Evolutionary conservation across 371 early-diverging fungal genomes (phyloP).

Genomic region (Chytridium lagenaria): DNA sequence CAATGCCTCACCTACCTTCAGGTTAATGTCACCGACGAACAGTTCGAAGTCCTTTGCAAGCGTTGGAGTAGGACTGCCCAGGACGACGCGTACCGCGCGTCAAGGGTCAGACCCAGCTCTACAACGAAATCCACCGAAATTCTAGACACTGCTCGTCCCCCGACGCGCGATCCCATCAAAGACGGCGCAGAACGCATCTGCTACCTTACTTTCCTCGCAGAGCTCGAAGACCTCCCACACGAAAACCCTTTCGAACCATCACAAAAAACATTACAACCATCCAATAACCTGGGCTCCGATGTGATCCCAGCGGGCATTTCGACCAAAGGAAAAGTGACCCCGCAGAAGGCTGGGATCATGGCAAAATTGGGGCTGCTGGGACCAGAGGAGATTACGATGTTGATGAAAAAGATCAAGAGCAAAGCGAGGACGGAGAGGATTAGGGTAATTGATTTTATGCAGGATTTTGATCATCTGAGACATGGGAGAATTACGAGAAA

Average conservation of each 20-base stretch:
- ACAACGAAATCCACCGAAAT: too few relatives aligned
- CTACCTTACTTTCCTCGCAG: constrained; percentile 51
- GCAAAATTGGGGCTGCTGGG: constrained; percentile 12
- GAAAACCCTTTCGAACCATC: constrained; percentile 23
- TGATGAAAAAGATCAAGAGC: too few relatives aligned
- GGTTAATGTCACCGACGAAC: constrained; percentile 49
- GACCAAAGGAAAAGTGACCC: neutral
- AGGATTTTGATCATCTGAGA: constrained; percentile 61
- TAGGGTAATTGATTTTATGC: constrained; percentile 56
- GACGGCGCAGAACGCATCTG: constrained; percentile 47
- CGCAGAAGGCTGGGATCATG: neutral
- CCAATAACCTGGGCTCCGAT: neutral
- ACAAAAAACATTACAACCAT: neutral
- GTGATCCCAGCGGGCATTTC: constrained; percentile 8
- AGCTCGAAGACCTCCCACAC: too few relatives aligned
- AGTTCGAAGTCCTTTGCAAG: constrained; percentile 56
- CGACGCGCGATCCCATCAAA: constrained; percentile 37
- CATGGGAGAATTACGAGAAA: constrained; percentile 51
- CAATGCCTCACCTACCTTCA: constrained; percentile 52
- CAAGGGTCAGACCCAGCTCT: too few relatives aligned
- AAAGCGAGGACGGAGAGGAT: constrained; percentile 58
- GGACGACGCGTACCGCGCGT: too few relatives aligned
- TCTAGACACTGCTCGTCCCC: neutral
- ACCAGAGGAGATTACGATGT: constrained; percentile 30
- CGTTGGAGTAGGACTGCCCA: constrained; percentile 40